These are phyloP conservation scores for Coprinopsis strossmayeri DNA, from an alignment of 768 basidiomycete species.

Conservation along the genomic window DNA sequence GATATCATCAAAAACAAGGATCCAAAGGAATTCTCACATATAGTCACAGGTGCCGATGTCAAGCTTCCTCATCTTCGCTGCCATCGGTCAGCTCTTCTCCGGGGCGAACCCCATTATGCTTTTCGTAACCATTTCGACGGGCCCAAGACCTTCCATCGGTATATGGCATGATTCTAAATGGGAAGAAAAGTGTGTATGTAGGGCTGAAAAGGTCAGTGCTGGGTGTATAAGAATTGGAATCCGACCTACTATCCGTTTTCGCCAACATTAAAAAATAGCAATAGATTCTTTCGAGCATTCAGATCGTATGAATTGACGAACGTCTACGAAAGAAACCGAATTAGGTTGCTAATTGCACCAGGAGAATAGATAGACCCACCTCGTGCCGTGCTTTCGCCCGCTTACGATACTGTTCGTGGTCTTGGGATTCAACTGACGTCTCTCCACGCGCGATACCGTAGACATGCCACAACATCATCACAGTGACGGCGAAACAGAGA, in stretches of 20 bases:
- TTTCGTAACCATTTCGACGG: slow-evolving; percentile 55
- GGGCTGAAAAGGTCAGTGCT: slow-evolving; percentile 40
- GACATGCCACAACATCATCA: slow-evolving; percentile 71
- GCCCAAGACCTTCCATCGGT: slow-evolving; percentile 84
- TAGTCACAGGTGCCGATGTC: slow-evolving; percentile 4
- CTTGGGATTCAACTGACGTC: slow-evolving; percentile 87
- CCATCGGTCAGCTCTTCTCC: slow-evolving; percentile 92
- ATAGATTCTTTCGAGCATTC: slow-evolving; percentile 69
- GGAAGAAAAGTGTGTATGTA: slow-evolving; percentile 72
- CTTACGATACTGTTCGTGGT: slow-evolving; percentile 71
- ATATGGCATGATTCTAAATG: slow-evolving; percentile 71
- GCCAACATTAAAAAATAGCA: slow-evolving; percentile 85
- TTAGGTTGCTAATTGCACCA: neutral
- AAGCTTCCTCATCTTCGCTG: slow-evolving; percentile 43
- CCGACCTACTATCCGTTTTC: slow-evolving; percentile 69
- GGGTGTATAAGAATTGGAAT: neutral
- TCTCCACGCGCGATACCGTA: slow-evolving; percentile 70
- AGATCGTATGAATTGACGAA: slow-evolving; percentile 93
- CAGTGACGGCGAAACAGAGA: slow-evolving; percentile 64
- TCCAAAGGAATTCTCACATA: slow-evolving; percentile 14
- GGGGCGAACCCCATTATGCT: slow-evolving; percentile 54
- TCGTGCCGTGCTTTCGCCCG: slow-evolving; percentile 64
- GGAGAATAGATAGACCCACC: slow-evolving; percentile 31
- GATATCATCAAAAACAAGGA: slow-evolving; percentile 43
- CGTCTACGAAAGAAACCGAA: too few species aligned